phyloP scores from a whole-genome alignment of 169 alveolate species.

The Plasmodium knowlesi region DNA sequence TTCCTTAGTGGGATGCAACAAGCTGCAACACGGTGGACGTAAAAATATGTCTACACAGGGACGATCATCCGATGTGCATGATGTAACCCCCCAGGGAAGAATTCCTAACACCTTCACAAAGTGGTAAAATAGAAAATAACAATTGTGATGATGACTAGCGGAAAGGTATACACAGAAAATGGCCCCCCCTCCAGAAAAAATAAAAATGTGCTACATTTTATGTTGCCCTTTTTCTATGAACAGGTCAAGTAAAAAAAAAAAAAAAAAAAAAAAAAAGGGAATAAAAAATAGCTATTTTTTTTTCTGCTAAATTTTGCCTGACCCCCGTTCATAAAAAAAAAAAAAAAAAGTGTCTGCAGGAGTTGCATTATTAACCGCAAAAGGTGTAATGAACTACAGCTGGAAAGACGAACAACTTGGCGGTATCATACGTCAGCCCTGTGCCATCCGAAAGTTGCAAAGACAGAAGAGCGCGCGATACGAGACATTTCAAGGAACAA shows the following conservation, averaged over 20 bases:
- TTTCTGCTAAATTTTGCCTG: too few relatives aligned
- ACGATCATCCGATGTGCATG: not conserved
- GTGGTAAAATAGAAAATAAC: not conserved
- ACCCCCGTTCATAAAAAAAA: too few relatives aligned
- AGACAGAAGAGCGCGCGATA: not conserved
- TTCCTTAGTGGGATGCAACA: not conserved
- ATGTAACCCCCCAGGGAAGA: not conserved
- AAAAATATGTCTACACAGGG: not conserved
- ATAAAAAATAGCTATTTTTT: too few relatives aligned
- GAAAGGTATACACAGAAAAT: not conserved
- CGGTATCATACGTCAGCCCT: not conserved
- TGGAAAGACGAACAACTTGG: not conserved
- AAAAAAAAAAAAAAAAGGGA: not conserved
- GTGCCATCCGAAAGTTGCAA: not conserved
- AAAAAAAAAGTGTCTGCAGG: not conserved
- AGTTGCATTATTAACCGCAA: not conserved
- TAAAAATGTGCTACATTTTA: too few relatives aligned
- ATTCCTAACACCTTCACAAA: not conserved
- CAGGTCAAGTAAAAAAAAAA: not conserved
- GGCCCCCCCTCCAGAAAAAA: too few relatives aligned
- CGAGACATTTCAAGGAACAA: not conserved
- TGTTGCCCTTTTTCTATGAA: too few relatives aligned
- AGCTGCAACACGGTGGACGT: not conserved
- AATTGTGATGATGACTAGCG: not conserved
- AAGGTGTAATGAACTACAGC: not conserved